These are phyloP conservation scores for Fusarium sp. DNA, from an alignment of 2,329 filamentous ascomycete species.

Conservation along the genomic window DNA sequence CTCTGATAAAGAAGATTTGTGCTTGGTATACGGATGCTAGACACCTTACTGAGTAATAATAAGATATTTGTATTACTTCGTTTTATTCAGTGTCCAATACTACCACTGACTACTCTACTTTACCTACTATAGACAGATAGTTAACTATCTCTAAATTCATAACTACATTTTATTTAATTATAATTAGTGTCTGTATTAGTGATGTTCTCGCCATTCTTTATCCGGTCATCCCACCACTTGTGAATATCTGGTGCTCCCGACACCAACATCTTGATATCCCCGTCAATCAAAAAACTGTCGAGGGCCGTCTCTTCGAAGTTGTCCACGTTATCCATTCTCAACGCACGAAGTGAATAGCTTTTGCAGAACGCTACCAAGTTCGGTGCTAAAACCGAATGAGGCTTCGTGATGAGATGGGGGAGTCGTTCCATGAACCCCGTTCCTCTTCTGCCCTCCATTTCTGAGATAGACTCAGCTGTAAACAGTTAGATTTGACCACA, in stretches of 20 bases:
- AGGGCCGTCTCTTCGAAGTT: neutral
- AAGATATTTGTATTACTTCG: too few relatives aligned
- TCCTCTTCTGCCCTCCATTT: neutral
- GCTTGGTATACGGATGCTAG: neutral
- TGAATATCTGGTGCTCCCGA: neutral
- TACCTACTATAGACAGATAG: too few relatives aligned
- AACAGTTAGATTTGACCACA: rapidly evolving
- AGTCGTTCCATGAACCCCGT: neutral
- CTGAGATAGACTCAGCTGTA: neutral
- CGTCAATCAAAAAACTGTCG: neutral
- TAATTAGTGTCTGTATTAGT: rapidly evolving
- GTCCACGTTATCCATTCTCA: neutral
- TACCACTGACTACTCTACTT: too few relatives aligned
- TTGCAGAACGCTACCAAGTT: neutral
- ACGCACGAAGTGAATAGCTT: neutral
- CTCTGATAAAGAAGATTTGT: rapidly evolving
- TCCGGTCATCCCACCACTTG: neutral
- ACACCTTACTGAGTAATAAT: too few relatives aligned
- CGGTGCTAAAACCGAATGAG: neutral
- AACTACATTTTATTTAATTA: too few relatives aligned
- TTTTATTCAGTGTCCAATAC: too few relatives aligned
- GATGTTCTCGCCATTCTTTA: neutral
- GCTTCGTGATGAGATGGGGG: neutral
- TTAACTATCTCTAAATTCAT: too few relatives aligned
- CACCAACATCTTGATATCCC: neutral